Evolutionary conservation across 148 eudicot species (phyloP).

Genomic region (Polygonum aviculare): DNA sequence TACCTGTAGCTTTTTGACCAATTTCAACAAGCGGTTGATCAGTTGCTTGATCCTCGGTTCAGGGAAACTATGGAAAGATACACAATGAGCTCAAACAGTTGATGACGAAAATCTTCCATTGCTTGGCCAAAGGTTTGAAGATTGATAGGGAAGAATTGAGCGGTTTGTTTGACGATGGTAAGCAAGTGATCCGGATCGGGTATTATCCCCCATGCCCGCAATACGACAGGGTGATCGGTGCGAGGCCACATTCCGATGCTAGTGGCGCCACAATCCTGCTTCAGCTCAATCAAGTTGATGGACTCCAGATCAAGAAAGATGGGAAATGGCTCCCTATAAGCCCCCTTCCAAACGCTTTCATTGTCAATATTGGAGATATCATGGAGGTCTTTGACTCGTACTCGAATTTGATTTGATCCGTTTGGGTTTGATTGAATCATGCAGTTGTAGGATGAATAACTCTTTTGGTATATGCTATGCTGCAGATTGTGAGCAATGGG

Average conservation of each 20-base stretch:
- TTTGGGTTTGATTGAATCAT: no score
- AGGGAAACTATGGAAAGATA: slow-evolving; percentile 2
- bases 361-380: not conserved
- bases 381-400: not conserved
- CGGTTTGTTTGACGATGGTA: slow-evolving; percentile 15
- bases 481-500: slow-evolving; percentile 25
- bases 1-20: no score
- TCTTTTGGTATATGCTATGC: not conserved
- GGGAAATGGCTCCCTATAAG: slow-evolving; percentile 13
- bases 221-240: not conserved
- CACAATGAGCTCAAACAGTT: not conserved
- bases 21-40: no score
- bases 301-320: not conserved
- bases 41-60: not conserved
- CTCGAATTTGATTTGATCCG: no score
- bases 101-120: not conserved
- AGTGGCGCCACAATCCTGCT: not conserved
- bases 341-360: slow-evolving; percentile 10
- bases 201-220: not conserved
- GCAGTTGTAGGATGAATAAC: no score
- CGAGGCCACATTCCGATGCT: not conserved
- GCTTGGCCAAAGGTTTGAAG: not conserved
- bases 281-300: not conserved
- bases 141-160: slow-evolving; percentile 12
- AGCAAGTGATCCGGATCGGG: not conserved